Conservation (phyloP, 257 asterid species). For the Gentiana macrophylla region DNA sequence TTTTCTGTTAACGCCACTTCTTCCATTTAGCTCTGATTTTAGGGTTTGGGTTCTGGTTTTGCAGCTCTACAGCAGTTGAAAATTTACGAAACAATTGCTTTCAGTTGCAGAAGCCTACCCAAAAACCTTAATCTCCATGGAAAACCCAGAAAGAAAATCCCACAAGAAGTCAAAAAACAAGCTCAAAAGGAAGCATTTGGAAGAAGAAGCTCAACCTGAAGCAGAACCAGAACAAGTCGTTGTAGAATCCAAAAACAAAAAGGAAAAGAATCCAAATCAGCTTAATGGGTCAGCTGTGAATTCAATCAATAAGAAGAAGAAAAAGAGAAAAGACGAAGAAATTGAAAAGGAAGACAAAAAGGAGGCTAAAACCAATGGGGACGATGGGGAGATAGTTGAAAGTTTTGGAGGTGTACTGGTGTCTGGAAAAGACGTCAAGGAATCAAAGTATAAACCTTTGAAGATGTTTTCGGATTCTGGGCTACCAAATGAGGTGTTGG, state of each 20-base stretch:
- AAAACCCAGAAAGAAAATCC: constrained; percentile 25
- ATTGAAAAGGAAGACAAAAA: constrained; percentile 17
- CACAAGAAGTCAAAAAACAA: constrained; percentile 48
- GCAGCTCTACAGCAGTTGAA: neutral
- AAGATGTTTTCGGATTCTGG: constrained; percentile 56
- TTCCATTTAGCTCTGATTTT: constrained; percentile 14
- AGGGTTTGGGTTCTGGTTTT: constrained; percentile 10
- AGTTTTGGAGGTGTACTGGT: constrained; percentile 45
- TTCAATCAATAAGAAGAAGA: constrained; percentile 24
- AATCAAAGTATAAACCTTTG: constrained; percentile 51
- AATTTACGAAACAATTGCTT: constrained; percentile 22
- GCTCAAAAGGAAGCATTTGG: constrained; percentile 49
- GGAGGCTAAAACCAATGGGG: constrained; percentile 21
- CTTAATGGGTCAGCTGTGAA: constrained; percentile 21
- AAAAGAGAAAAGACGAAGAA: constrained; percentile 12
- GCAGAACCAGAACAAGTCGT: constrained; percentile 7
- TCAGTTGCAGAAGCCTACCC: constrained; percentile 1
- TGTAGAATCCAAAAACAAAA: constrained; percentile 25
- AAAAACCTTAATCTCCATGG: constrained; percentile 20
- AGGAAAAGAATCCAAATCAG: constrained; percentile 16
- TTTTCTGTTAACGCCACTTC: neutral
- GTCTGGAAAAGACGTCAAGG: constrained; percentile 62
- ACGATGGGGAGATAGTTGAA: constrained; percentile 36
- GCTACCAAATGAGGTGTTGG: constrained; percentile 50
- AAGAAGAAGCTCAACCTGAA: constrained; percentile 38